Base-by-base conservation (phyloP, 1,284 basidiomycete genomes). In the Abortiporus biennis region DNA sequence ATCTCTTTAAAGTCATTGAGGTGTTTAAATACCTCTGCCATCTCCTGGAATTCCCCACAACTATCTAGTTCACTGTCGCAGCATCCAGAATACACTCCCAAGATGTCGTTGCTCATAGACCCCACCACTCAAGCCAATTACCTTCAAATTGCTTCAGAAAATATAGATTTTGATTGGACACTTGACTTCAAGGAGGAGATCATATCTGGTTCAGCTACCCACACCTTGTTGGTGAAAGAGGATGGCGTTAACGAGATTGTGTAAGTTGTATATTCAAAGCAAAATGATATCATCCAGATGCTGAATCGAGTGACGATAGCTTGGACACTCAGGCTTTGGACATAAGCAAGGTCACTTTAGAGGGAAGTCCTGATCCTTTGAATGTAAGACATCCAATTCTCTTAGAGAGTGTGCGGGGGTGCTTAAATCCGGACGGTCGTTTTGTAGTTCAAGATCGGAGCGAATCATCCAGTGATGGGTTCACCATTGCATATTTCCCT, bases 91-190 rank as follows among this genome's bases (percentile, higher is more conserved):
- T n/a, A n/a, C n/a, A n/a, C n/a, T n/a, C n/a, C n/a, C n/a, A n/a
- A n/a, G 11, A 36, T 36, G 35, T 17, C 35, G 16, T 19, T 21
- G 15, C 16, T 21, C 4, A 50, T 52, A 30, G 90, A 93, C 62
- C 81, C 80, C 8, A 80, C 85, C 0, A 85, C 85, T 0, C 83
- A 92, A 56, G 76, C 88, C 27, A 94, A 94, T 66, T 92, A 89
- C 64, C 59, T 67, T 4, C 67, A 85, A 38, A 73, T 92, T 52
- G 64, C 69, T 2, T 81, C 85, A 1, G 70, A 74, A 34, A 80
- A 91, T 60, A 66, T 92, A 19, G 65, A 76, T 35, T 78, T 98
- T 46, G 78, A 88, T 52, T 97, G 93, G 94, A 64, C 56, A 1
- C 69, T 98, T 51, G 83, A 97, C 65, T 98, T 92, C 66, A 58